Evolutionary conservation across 2,329 filamentous ascomycete species (phyloP).

Genomic region (Nigrospora osmanthi): DNA sequence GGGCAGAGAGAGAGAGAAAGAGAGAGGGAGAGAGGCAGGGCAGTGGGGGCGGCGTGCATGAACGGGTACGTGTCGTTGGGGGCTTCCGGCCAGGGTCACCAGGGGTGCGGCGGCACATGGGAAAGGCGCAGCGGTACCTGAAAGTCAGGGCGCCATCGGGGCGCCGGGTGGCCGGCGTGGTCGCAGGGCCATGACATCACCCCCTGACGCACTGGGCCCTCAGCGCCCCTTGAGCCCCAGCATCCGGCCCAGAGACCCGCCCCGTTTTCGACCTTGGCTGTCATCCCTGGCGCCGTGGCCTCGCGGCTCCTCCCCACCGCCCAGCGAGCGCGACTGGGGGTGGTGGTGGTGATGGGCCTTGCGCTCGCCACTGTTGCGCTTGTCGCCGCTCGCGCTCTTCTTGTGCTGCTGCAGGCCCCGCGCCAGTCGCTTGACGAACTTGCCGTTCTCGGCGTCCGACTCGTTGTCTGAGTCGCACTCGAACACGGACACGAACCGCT

Average conservation of each 20-base stretch:
- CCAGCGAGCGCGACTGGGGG: neutral
- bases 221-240: slow-evolving; percentile 15
- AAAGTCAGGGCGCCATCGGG: too few species aligned
- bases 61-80: too few species aligned
- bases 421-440: slow-evolving; percentile 29
- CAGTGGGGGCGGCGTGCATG: too few species aligned
- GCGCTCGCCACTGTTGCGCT: slow-evolving; percentile 7
- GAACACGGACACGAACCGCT: slow-evolving; percentile 34
- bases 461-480: slow-evolving; percentile 39
- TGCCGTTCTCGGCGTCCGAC: slow-evolving; percentile 15
- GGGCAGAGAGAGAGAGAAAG: too few species aligned
- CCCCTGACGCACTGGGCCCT: neutral
- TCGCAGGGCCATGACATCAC: too few species aligned
- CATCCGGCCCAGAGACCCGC: slow-evolving; percentile 18
- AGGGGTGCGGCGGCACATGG: too few species aligned
- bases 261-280: slow-evolving; percentile 12
- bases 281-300: neutral
- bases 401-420: slow-evolving; percentile 29
- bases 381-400: slow-evolving; percentile 17
- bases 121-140: too few species aligned
- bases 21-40: too few species aligned
- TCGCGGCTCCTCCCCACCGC: neutral
- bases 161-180: too few species aligned
- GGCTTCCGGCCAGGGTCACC: too few species aligned
- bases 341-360: slow-evolving; percentile 2